Conservation (phyloP, 306 rosid genomes). For the Quercus ilex region DNA sequence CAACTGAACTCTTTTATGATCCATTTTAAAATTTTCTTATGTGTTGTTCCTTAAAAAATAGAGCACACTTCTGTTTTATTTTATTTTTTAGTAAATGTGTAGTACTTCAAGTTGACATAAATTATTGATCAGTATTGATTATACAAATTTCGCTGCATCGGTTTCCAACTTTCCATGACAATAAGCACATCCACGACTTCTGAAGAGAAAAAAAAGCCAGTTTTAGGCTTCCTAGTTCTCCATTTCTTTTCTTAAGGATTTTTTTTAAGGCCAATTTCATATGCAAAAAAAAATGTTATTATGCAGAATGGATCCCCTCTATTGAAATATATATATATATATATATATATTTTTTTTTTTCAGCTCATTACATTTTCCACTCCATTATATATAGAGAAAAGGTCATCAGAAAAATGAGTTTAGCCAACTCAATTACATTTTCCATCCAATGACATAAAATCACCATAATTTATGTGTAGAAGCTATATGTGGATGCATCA, state of each 20-base stretch:
- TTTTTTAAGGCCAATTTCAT: not conserved
- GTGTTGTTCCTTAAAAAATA: too few species aligned
- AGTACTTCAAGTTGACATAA: not conserved
- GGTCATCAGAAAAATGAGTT: not conserved
- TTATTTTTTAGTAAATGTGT: too few species aligned
- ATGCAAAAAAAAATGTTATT: not conserved
- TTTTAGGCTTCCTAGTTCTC: too few species aligned
- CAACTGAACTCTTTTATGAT: too few species aligned
- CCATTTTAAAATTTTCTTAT: too few species aligned
- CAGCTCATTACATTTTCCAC: not conserved
- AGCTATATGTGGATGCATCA: slow-evolving; percentile 83
- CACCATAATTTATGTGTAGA: slow-evolving; percentile 49
- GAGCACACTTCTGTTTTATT: too few species aligned
- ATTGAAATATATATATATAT: not conserved
- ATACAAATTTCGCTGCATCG: too few species aligned
- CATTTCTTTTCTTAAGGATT: too few species aligned
- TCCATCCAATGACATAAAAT: not conserved
- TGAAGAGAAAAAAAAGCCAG: too few species aligned
- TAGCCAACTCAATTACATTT: not conserved
- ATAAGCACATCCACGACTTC: too few species aligned
- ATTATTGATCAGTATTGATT: not conserved
- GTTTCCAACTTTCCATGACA: too few species aligned
- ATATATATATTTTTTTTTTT: not conserved
- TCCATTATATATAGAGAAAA: not conserved
- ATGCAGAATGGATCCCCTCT: not conserved